Conservation (phyloP, 768 basidiomycete genomes). For the Coprinopsis sp. region DNA sequence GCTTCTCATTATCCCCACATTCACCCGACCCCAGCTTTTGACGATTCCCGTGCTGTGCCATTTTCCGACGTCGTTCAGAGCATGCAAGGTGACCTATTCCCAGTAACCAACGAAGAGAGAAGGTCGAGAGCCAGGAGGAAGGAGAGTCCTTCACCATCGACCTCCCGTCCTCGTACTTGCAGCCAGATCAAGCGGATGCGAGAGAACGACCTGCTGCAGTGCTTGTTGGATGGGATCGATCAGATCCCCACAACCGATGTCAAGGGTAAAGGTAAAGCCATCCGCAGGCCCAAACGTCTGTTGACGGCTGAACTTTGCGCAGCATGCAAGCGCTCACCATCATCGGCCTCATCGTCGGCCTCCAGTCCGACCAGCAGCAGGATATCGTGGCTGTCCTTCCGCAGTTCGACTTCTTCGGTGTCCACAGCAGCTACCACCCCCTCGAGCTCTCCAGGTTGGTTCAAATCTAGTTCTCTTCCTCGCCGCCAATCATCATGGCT, state of each 20-base stretch:
- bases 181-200: slow-evolving; percentile 18
- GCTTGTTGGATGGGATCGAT: slow-evolving; percentile 36
- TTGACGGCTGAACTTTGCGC: slow-evolving; percentile 14
- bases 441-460: slow-evolving; percentile 15
- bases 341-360: slow-evolving; percentile 6
- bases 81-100: slow-evolving; percentile 60
- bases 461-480: slow-evolving; percentile 19
- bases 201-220: slow-evolving; percentile 37
- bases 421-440: slow-evolving; percentile 2
- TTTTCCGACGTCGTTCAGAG: slow-evolving; percentile 53
- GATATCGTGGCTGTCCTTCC: slow-evolving; percentile 4
- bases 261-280: slow-evolving; percentile 29
- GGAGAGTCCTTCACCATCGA: slow-evolving; percentile 12
- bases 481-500: slow-evolving; percentile 27
- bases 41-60: slow-evolving; percentile 38
- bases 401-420: slow-evolving; percentile 6
- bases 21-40: slow-evolving; percentile 22
- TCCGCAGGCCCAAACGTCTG: background rate
- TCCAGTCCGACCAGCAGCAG: slow-evolving; percentile 1
- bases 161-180: slow-evolving; percentile 17
- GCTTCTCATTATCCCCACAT: slow-evolving; percentile 16
- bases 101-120: slow-evolving; percentile 29
- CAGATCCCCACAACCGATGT: slow-evolving; percentile 11
- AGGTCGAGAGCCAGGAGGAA: slow-evolving; percentile 5
- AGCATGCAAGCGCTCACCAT: slow-evolving; percentile 13